These are phyloP conservation scores for Lasiosphaeria miniovina DNA, from an alignment of 495 filamentous ascomycete species.

Conservation along the genomic window DNA sequence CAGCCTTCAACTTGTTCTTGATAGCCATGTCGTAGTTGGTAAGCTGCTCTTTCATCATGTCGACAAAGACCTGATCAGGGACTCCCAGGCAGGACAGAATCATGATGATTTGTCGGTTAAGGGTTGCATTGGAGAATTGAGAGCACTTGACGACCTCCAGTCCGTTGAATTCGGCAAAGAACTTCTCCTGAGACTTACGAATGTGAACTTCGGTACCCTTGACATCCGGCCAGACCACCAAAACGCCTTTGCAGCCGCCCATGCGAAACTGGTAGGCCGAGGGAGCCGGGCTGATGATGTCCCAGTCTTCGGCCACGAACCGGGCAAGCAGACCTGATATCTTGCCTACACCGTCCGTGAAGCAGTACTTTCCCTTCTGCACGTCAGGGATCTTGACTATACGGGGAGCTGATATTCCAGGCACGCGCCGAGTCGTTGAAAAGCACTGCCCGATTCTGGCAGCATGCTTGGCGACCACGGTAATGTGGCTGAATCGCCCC, in stretches of 20 bases:
- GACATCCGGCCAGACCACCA: conserved; percentile 65
- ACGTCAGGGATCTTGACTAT: conserved; percentile 60
- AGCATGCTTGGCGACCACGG: conserved; percentile 76
- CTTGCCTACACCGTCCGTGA: conserved; percentile 93
- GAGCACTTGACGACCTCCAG: conserved; percentile 86
- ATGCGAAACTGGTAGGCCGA: conserved; percentile 90
- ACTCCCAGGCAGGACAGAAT: conserved; percentile 79
- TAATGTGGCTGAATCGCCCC: conserved; percentile 79
- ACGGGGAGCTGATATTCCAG: conserved; percentile 38
- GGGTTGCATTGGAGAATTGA: conserved; percentile 64
- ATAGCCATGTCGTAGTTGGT: conserved; percentile 64
- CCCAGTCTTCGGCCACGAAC: conserved; percentile 63
- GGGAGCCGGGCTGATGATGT: conserved; percentile 56
- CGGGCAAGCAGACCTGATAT: conserved; percentile 76
- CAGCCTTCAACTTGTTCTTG: conserved; percentile 58
- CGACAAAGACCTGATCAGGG: conserved; percentile 60
- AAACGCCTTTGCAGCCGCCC: conserved; percentile 87
- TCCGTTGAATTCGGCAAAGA: conserved; percentile 62
- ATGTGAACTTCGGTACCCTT: conserved; percentile 64
- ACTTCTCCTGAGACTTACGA: conserved; percentile 84
- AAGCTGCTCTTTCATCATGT: conserved; percentile 64
- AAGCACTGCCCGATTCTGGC: conserved; percentile 92
- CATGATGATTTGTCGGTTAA: conserved; percentile 88
- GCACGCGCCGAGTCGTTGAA: conserved; percentile 79
- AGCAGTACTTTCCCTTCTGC: conserved; percentile 60